Conservation (phyloP, 164 flowering plant genomes). For the Kalanchoe fedtschenkoi region DNA sequence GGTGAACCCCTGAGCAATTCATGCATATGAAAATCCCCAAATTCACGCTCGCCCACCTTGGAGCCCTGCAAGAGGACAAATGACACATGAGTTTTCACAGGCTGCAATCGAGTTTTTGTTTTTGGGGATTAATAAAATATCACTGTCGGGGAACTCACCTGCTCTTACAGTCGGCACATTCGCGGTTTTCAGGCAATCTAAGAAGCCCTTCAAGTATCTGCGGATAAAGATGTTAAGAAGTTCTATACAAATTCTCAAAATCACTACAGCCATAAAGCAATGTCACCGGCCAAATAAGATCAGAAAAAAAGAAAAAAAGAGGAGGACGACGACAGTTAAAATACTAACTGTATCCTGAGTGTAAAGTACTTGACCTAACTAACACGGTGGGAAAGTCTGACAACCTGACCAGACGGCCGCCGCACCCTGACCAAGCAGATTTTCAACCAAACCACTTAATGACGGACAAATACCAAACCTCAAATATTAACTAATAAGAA, state of each 20-base stretch:
- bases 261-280: background rate
- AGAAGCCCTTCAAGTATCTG: conserved; percentile 59
- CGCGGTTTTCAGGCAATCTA: conserved; percentile 51
- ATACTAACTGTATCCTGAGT: too few relatives aligned
- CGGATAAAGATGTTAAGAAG: background rate
- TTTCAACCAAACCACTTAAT: too few relatives aligned
- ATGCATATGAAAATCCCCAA: conserved; percentile 79
- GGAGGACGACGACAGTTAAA: too few relatives aligned
- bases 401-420: too few relatives aligned
- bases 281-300: background rate
- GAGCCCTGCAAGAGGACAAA: conserved; percentile 46
- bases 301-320: background rate
- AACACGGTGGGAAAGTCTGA: too few relatives aligned
- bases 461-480: too few relatives aligned
- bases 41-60: conserved; percentile 90
- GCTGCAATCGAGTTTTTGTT: too few relatives aligned
- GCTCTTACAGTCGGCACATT: conserved; percentile 62
- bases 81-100: too few relatives aligned
- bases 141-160: conserved; percentile 49
- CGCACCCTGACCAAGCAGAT: too few relatives aligned
- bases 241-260: background rate
- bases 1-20: conserved; percentile 79
- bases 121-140: too few relatives aligned
- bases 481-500: too few relatives aligned
- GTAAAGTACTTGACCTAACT: too few relatives aligned